These are phyloP conservation scores for Globisporangium cystogenes DNA, from an alignment of 352 stramenopile genomes.

Conservation along the genomic window DNA sequence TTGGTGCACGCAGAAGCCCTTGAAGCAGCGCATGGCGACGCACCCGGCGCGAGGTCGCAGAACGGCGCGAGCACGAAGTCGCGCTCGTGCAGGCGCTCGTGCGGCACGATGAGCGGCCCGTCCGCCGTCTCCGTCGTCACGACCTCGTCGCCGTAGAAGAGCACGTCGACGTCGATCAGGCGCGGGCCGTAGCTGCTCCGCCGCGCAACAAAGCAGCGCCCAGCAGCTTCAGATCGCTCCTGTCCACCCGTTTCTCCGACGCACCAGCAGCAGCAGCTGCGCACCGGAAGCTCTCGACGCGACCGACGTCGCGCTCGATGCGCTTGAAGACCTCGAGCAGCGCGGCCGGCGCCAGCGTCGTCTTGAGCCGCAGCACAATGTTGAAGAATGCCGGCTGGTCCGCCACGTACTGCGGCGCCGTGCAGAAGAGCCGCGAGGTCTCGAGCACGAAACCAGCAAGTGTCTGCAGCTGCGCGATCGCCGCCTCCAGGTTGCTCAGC, in stretches of 20 bases:
- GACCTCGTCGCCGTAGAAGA: conserved; percentile 86
- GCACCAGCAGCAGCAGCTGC: not conserved
- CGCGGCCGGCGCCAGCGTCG: conserved; percentile 58
- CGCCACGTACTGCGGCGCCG: conserved; percentile 91
- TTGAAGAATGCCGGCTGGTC: conserved; percentile 96
- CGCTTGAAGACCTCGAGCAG: conserved; percentile 85
- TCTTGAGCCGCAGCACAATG: conserved; percentile 86
- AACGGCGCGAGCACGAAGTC: conserved; percentile 98
- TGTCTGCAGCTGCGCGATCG: conserved; percentile 41
- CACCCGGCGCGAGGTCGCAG: conserved; percentile 84
- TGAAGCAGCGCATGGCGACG: not conserved
- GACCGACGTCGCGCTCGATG: conserved; percentile 88
- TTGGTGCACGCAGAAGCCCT: not conserved
- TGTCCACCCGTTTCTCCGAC: not conserved
- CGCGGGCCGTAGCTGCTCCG: conserved; percentile 85
- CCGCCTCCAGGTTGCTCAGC: conserved; percentile 56
- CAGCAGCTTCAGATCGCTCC: not conserved
- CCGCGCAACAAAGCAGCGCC: not conserved
- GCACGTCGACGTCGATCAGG: conserved; percentile 95
- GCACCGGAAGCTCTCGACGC: conserved; percentile 56
- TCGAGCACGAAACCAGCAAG: conserved; percentile 42
- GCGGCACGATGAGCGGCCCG: conserved; percentile 89
- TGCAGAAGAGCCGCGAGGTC: conserved; percentile 93
- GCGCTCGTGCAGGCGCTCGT: conserved; percentile 91
- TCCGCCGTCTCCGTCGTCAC: conserved; percentile 59